Conservation (phyloP, 169 alveolate species). For the Cryptosporidium sp. region DNA sequence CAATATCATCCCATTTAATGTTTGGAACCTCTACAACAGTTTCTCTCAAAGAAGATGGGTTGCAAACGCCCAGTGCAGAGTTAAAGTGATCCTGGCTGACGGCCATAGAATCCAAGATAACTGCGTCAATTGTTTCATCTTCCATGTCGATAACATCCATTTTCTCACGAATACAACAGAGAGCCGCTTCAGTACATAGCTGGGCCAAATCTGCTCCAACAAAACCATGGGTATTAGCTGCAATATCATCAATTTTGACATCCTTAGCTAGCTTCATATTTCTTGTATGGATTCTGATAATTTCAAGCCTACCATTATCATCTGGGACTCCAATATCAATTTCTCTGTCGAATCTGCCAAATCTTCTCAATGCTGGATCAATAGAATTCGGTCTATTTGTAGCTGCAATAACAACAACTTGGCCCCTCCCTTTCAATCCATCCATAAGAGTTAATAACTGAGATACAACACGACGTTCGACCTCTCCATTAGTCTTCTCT, state of each 20-base stretch:
- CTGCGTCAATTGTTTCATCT: conserved; percentile 96
- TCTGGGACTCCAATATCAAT: conserved; percentile 99
- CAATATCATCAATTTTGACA: conserved; percentile 97
- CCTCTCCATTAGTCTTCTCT: conserved; percentile 99
- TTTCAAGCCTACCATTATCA: conserved; percentile 99
- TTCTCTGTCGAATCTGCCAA: conserved; percentile 98
- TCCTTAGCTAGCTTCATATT: conserved; percentile 98
- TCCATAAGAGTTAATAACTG: conserved; percentile 99
- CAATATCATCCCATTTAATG: conserved; percentile 99
- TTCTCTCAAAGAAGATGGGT: conserved; percentile 97
- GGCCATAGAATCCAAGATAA: conserved; percentile 97
- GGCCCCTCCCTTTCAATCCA: conserved; percentile 99
- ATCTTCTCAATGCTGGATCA: conserved; percentile 99
- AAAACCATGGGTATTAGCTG: conserved; percentile 99
- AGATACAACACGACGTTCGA: conserved; percentile 99
- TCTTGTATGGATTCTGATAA: conserved; percentile 97
- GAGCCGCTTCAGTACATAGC: conserved; percentile 97
- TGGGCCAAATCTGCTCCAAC: conserved; percentile 98
- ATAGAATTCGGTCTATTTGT: conserved; percentile 99
- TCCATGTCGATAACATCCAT: conserved; percentile 99
- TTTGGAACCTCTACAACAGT: conserved; percentile 99
- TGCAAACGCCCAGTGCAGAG: conserved; percentile 95
- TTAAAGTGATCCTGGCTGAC: conserved; percentile 98
- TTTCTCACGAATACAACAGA: conserved; percentile 98
- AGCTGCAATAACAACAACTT: conserved; percentile 97